Conservation (phyloP, 352 stramenopile species). For the Elongisporangium prolatum region DNA sequence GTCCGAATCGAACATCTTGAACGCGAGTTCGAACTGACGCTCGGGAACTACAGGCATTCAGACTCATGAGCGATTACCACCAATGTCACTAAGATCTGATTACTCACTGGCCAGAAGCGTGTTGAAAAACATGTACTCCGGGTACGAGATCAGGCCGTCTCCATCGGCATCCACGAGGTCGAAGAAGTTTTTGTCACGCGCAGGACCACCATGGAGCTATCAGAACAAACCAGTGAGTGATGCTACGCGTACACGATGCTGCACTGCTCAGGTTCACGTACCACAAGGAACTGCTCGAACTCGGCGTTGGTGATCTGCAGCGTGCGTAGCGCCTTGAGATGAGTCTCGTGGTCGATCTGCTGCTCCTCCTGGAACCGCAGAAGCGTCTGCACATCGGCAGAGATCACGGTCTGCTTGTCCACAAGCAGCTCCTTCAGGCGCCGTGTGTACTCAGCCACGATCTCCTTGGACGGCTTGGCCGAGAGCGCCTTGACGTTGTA, state of each 20-base stretch:
- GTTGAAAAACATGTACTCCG: slow-evolving; percentile 89
- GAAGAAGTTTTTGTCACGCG: slow-evolving; percentile 70
- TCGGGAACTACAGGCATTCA: slow-evolving; percentile 47
- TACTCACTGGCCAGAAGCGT: slow-evolving; percentile 78
- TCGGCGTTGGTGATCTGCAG: slow-evolving; percentile 81
- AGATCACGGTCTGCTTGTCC: slow-evolving; percentile 39
- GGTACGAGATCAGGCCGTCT: slow-evolving; percentile 84
- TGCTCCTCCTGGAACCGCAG: slow-evolving; percentile 52
- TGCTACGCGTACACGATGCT: not conserved
- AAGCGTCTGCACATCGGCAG: slow-evolving; percentile 42
- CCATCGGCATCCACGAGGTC: slow-evolving; percentile 82
- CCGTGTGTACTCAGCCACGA: slow-evolving; percentile 47
- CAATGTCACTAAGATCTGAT: not conserved
- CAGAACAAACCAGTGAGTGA: not conserved
- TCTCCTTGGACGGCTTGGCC: slow-evolving; percentile 38
- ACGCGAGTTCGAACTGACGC: slow-evolving; percentile 84
- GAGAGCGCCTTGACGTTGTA: slow-evolving; percentile 66
- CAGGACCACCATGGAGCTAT: slow-evolving; percentile 56
- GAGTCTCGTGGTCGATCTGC: slow-evolving; percentile 64
- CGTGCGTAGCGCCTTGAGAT: slow-evolving; percentile 65
- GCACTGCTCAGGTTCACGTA: slow-evolving; percentile 5
- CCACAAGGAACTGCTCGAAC: slow-evolving; percentile 75
- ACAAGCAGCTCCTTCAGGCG: slow-evolving; percentile 52
- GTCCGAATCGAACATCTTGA: slow-evolving; percentile 88
- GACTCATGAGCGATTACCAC: not conserved